Base-by-base conservation (phyloP, 768 basidiomycete species). In the Suillus paluster region DNA sequence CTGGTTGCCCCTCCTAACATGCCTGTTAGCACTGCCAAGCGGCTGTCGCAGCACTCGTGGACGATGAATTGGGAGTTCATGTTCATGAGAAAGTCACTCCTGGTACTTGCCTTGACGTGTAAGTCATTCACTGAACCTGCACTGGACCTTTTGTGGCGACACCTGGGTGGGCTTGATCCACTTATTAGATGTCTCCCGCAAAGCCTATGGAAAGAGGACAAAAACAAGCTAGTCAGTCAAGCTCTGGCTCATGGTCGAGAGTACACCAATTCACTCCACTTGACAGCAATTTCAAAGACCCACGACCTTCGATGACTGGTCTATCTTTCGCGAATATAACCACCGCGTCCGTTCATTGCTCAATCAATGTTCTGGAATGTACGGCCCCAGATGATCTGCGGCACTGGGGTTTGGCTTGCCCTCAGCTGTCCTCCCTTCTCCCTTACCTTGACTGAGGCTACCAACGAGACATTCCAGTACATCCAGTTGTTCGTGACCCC, bases 281-380 rank as follows among this genome's bases (percentile, higher is more conserved):
- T 14, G 10, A 17, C 14, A 54, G 52, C 14, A 36, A 17, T 54
- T 54, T 54, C 21, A 19, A 25, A 54, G 53, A 11, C 5, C 53
- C 36, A 38, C 38, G 53, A 54, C 23, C 1, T 6, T 38, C 9
- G 23, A 38, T 19, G 53, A 54, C 23, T 54, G 34, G 34, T 17
- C 21, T 15, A 36, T 36, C 10, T 54, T 54, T 36, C 33, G 34
- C 21, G 38, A 54, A 23, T 54, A 54, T 7, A 23, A 23, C 34
- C 10, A 54, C 6, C 53, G 53, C 2, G 38, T 73, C 46, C 72
- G 64, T 38, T 11, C 10, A 30, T n/a, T 72, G 46, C 33, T 15
- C 10, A n/a, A 55, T n/a, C 46, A 5, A 27, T 27, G 15, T 48
- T 15, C 25, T 17, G 7, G n/a, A n/a, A 4, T 23, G 8, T 2